Percentiles rank a stretch among this genome's conserved stretches.
phyloP scores from a whole-genome alignment of 2,329 filamentous ascomycete species.

The Colletotrichum karsti region DNA sequence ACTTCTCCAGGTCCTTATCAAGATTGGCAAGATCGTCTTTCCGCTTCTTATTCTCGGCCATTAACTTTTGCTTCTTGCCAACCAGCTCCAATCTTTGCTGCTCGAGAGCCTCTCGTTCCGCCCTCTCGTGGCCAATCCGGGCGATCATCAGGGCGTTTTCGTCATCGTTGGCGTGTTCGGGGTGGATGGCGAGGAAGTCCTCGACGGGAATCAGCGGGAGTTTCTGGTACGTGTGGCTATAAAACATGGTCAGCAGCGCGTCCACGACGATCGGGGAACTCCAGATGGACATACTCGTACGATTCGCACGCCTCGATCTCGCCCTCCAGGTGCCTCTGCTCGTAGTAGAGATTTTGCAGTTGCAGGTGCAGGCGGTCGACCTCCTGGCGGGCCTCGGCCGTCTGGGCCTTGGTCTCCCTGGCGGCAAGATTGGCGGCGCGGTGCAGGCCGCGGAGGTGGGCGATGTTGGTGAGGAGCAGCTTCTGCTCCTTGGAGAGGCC shows the following conservation, averaged over 20 bases:
- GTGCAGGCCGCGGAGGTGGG: slow-evolving; percentile 84
- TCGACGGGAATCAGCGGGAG: slow-evolving; percentile 86
- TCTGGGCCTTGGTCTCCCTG: slow-evolving; percentile 85
- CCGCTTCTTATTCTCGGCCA: slow-evolving; percentile 83
- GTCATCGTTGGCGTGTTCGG: slow-evolving; percentile 75
- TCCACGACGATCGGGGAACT: neutral
- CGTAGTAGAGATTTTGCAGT: slow-evolving; percentile 95
- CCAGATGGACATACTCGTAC: slow-evolving; percentile 76
- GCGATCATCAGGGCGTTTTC: slow-evolving; percentile 88
- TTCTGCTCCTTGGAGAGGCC: slow-evolving; percentile 82
- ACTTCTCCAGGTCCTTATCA: slow-evolving; percentile 91
- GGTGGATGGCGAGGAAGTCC: slow-evolving; percentile 80
- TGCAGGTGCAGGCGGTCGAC: slow-evolving; percentile 92
- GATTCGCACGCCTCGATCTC: slow-evolving; percentile 92
- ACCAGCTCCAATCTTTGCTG: slow-evolving; percentile 81
- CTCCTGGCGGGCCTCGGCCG: slow-evolving; percentile 87
- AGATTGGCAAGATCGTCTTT: slow-evolving; percentile 93
- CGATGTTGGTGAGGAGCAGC: slow-evolving; percentile 78
- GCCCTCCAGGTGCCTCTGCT: slow-evolving; percentile 88
- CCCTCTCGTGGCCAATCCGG: slow-evolving; percentile 89
- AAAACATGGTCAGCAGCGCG: slow-evolving; percentile 29
- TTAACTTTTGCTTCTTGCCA: slow-evolving; percentile 70
- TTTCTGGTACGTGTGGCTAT: slow-evolving; percentile 85
- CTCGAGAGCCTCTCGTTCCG: slow-evolving; percentile 85
- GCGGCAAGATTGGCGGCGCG: slow-evolving; percentile 82